These are phyloP conservation scores for Malassezia caprae DNA, from an alignment of 1,284 basidiomycete genomes.

Conservation along the genomic window DNA sequence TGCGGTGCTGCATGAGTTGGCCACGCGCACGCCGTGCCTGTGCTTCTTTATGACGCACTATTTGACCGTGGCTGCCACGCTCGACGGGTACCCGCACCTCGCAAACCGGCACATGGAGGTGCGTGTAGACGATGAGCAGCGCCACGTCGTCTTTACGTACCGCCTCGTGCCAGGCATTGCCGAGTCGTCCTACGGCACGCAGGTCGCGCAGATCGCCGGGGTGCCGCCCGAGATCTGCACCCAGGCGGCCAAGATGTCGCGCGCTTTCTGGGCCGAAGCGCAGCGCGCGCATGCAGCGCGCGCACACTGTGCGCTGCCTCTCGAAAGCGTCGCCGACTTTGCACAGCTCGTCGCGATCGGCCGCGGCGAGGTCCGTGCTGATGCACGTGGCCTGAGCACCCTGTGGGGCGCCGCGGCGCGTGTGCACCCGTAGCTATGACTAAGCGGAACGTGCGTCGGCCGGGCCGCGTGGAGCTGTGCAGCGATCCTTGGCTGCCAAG, in stretches of 20 bases:
- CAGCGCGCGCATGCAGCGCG: slow-evolving; percentile 32
- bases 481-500: not conserved
- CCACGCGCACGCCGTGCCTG: slow-evolving; percentile 41
- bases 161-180: slow-evolving; percentile 55
- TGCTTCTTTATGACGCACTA: slow-evolving; percentile 48
- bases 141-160: slow-evolving; percentile 46
- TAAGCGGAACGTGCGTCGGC: not conserved
- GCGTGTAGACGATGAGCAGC: slow-evolving; percentile 38
- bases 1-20: slow-evolving; percentile 43
- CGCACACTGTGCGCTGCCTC: slow-evolving; percentile 28
- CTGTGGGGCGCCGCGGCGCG: not conserved
- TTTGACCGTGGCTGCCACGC: slow-evolving; percentile 36
- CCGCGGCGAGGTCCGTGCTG: not conserved
- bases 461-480: not conserved
- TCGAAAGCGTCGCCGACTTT: slow-evolving; percentile 40
- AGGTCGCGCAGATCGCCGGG: slow-evolving; percentile 44
- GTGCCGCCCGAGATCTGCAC: slow-evolving; percentile 41
- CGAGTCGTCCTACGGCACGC: slow-evolving; percentile 67
- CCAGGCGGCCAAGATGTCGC: slow-evolving; percentile 36
- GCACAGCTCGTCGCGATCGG: slow-evolving; percentile 34
- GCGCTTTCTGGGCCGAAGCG: slow-evolving; percentile 33
- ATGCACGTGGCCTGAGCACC: not conserved
- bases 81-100: slow-evolving; percentile 40
- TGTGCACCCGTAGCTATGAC: not conserved
- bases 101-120: slow-evolving; percentile 48